A percentile compares a stretch with the other conserved stretches of the same genome.
Evolutionary conservation across 768 basidiomycete species (phyloP).

Genomic region (Hericium coralloides): DNA sequence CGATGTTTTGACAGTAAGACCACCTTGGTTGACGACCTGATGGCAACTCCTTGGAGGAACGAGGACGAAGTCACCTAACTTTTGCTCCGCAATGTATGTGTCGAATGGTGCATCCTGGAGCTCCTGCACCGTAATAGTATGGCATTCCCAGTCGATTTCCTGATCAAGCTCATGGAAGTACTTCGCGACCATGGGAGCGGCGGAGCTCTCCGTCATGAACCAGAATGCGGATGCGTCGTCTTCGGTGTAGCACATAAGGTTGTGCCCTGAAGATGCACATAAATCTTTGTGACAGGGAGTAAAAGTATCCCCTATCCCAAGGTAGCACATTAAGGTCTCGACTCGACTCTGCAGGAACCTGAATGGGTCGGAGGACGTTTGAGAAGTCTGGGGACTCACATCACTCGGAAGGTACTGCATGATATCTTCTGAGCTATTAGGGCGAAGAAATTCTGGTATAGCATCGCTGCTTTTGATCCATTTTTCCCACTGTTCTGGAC

Average conservation of each 20-base stretch:
- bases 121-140: constrained; percentile 54
- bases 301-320: constrained; percentile 75
- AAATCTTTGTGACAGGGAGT: constrained; percentile 83
- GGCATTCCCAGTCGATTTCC: constrained; percentile 68
- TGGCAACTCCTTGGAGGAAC: constrained; percentile 78
- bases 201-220: constrained; percentile 73
- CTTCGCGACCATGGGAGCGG: constrained; percentile 41
- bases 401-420: constrained; percentile 44
- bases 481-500: constrained; percentile 54
- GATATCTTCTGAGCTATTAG: constrained; percentile 47
- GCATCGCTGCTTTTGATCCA: constrained; percentile 43
- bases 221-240: constrained; percentile 66
- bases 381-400: constrained; percentile 29
- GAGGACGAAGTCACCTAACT: constrained; percentile 67
- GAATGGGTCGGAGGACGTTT: constrained; percentile 3
- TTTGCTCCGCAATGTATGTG: constrained; percentile 66
- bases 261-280: constrained; percentile 79
- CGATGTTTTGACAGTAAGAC: constrained; percentile 74
- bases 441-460: constrained; percentile 45
- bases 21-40: constrained; percentile 76
- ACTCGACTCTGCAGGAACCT: constrained; percentile 37
- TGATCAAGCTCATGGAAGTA: constrained; percentile 50
- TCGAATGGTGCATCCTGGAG: constrained; percentile 57
- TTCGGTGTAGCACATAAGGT: constrained; percentile 80
- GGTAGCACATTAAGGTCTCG: constrained; percentile 80